Percentiles rank a stretch among this genome's conserved stretches.
phyloP scores from a whole-genome alignment of 345 rosid genomes.

The Rhizophora mangle region DNA sequence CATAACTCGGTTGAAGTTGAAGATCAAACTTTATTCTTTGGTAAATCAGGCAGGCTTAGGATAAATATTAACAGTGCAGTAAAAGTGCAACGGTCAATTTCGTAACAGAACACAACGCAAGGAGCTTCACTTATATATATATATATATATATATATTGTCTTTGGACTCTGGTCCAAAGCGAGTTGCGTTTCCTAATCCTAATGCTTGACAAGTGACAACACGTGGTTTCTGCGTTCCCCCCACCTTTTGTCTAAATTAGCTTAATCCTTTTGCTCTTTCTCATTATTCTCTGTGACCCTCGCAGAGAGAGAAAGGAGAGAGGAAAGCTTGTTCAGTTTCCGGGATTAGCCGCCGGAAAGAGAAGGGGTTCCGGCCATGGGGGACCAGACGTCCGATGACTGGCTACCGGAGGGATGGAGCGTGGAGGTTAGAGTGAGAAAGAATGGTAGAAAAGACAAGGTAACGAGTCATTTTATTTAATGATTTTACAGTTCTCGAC shows the following conservation, averaged over 20 bases:
- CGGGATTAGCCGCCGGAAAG: no score
- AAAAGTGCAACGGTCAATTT: background rate
- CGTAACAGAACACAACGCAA: slow-evolving; percentile 1
- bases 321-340: no score
- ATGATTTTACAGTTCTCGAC: no score
- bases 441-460: slow-evolving; percentile 69
- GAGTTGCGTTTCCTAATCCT: no score
- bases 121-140: background rate
- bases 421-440: slow-evolving; percentile 50
- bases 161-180: no score
- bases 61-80: no score
- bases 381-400: slow-evolving; percentile 33
- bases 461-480: slow-evolving; percentile 28
- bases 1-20: no score
- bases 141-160: no score
- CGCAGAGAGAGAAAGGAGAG: background rate
- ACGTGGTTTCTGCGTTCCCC: slow-evolving; percentile 37
- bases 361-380: slow-evolving; percentile 17
- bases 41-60: no score
- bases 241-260: slow-evolving; percentile 15
- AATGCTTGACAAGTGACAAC: slow-evolving; percentile 32
- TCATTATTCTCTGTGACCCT: slow-evolving; percentile 6
- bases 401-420: slow-evolving; percentile 58
- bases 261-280: background rate
- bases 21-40: no score